Evolutionary conservation across 2,329 filamentous ascomycete genomes (phyloP), one percentile per base, ranked within the genome.

Genomic region (Fusarium musae): DNA sequence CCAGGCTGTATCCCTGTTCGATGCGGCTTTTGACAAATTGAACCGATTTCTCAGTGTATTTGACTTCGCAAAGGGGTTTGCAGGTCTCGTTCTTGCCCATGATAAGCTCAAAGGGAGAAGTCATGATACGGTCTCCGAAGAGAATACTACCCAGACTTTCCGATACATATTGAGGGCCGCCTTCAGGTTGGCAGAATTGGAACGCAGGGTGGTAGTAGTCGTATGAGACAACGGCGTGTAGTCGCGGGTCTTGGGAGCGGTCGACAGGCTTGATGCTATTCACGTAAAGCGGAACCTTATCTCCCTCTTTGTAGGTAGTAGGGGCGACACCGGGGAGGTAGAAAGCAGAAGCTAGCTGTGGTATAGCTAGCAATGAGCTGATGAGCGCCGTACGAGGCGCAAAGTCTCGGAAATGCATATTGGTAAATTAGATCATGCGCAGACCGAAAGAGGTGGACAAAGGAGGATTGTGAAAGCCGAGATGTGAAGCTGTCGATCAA

Each of bases 321-420:
- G 96, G 96, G 74, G 96, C 95, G 77, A 98, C 95, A 76, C 96
- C 96, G 42, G 96, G 96, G 44, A 99, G 93, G 85, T 99, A 99
- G 86, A 98, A 99, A 62, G 94, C 94, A 5, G 90, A 87, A 19
- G 87, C 83, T 40, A 90, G 80, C 70, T 88, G 85, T 30, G 90
- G 87, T 34, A 86, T 79, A 52, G 85, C 82, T 42, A 91, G 79
- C 52, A 90, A 79, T 32, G 87, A 82, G 50, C 85, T 82, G 28
- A 89, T 79, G 58, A 89, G 83, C 80, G 86, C 85, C 80, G 52
- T 70, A 30, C 85, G 82, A 30, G 85, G 85, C 85, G 84, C 83
- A 73, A 82, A 77, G 61, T 83, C 81, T 80, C 80, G 82, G 71
- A 85, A 76, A 69, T 85, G 82, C 87, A 89, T 89, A 64, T 82